These are phyloP conservation scores for Zymoseptoria ardabiliae DNA, from an alignment of 2,329 filamentous ascomycete species.

Conservation along the genomic window DNA sequence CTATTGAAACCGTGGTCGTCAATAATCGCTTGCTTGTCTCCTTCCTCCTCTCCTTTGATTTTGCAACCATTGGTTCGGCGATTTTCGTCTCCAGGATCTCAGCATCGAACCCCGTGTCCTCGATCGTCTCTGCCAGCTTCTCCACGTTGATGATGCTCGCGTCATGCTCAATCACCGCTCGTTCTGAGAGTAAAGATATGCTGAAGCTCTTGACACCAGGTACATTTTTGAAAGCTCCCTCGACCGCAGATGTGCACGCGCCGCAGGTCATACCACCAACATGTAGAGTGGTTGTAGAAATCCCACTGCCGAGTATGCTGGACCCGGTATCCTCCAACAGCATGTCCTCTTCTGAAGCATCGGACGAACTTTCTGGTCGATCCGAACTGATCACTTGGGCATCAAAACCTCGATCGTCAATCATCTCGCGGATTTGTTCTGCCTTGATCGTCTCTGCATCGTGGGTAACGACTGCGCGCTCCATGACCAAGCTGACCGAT, in stretches of 20 bases:
- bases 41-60: slow-evolving; percentile 28
- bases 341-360: slow-evolving; percentile 15
- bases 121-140: slow-evolving; percentile 74
- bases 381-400: slow-evolving; percentile 48
- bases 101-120: slow-evolving; percentile 87
- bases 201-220: slow-evolving; percentile 79
- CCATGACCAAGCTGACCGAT: slow-evolving; percentile 91
- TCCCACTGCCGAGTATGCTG: slow-evolving; percentile 43
- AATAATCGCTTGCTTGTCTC: slow-evolving; percentile 39
- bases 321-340: slow-evolving; percentile 14
- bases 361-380: slow-evolving; percentile 19
- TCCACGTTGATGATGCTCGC: slow-evolving; percentile 65
- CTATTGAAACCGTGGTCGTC: slow-evolving; percentile 79
- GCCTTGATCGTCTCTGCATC: slow-evolving; percentile 68
- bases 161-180: slow-evolving; percentile 90
- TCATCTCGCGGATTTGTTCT: slow-evolving; percentile 71
- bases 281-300: slow-evolving; percentile 85
- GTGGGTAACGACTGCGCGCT: slow-evolving; percentile 85
- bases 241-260: slow-evolving; percentile 90
- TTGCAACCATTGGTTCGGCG: slow-evolving; percentile 32
- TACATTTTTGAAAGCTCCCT: slow-evolving; percentile 78
- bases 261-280: slow-evolving; percentile 86
- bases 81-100: slow-evolving; percentile 67
- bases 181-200: slow-evolving; percentile 88
- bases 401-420: slow-evolving; percentile 89